A percentile compares a stretch with the other conserved stretches of the same genome.
Evolutionary conservation across 1,284 basidiomycete genomes (phyloP).

Genomic region (Vanrija pseudolonga): DNA sequence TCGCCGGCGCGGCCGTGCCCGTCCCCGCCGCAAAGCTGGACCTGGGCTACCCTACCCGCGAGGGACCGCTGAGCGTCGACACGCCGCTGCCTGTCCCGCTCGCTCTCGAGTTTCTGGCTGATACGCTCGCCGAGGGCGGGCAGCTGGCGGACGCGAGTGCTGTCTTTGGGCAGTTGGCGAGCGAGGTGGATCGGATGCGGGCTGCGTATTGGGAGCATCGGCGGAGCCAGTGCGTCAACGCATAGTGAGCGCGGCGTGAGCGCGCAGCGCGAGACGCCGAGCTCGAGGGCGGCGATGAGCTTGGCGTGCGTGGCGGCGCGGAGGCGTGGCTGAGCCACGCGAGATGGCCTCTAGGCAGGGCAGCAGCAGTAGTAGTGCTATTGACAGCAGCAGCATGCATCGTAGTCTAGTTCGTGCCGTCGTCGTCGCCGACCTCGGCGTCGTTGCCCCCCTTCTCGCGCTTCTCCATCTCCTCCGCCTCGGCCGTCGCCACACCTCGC

Average conservation of each 20-base stretch:
- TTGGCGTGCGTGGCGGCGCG: too few species aligned
- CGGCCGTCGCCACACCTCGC: too few species aligned
- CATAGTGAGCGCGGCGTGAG: not conserved
- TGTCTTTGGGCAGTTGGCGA: slow-evolving; percentile 69
- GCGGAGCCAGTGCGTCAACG: slow-evolving; percentile 20
- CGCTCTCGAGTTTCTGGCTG: slow-evolving; percentile 83
- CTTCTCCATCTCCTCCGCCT: too few species aligned
- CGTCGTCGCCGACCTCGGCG: too few species aligned
- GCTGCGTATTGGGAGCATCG: slow-evolving; percentile 43
- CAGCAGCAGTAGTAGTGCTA: too few species aligned
- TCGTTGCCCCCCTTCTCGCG: too few species aligned
- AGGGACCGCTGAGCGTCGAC: slow-evolving; percentile 55
- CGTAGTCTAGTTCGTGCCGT: too few species aligned
- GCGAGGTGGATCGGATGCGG: slow-evolving; percentile 70
- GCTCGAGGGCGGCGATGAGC: too few species aligned
- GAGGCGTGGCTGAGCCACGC: too few species aligned
- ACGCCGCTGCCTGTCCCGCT: slow-evolving; percentile 69
- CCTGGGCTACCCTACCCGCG: slow-evolving; percentile 28
- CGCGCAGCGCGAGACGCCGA: too few species aligned
- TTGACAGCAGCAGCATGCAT: too few species aligned
- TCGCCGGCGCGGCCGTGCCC: slow-evolving; percentile 33
- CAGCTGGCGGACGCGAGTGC: slow-evolving; percentile 52
- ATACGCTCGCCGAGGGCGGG: slow-evolving; percentile 63
- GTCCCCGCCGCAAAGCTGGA: slow-evolving; percentile 31
- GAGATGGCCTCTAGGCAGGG: too few species aligned